phyloP scores from a whole-genome alignment of 2,329 filamentous ascomycete species.

The Cercospora janseana region DNA sequence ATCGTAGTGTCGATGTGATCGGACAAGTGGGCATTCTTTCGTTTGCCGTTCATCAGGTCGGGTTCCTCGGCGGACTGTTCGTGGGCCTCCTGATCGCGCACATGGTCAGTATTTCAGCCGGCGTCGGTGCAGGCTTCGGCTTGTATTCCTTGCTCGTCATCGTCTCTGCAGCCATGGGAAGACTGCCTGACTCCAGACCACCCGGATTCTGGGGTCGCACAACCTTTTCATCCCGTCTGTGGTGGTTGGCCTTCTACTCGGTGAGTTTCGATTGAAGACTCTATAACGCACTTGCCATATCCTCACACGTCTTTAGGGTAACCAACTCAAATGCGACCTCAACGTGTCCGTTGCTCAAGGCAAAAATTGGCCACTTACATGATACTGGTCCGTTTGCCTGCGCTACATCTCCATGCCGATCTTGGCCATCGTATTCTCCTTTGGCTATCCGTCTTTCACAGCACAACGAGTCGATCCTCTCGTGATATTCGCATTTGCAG shows the following conservation, averaged over 20 bases:
- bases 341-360: conserved; percentile 55
- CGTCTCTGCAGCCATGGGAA: conserved; percentile 31
- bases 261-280: too few species aligned
- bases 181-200: conserved; percentile 12
- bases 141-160: conserved; percentile 47
- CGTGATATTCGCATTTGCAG: conserved; percentile 48
- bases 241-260: conserved; percentile 58
- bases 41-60: conserved; percentile 49
- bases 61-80: conserved; percentile 55
- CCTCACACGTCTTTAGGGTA: conserved; percentile 4
- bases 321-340: conserved; percentile 48
- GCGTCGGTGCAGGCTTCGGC: conserved; percentile 50
- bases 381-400: conserved; percentile 52
- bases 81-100: conserved; percentile 54
- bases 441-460: conserved; percentile 52
- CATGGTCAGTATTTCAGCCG: conserved; percentile 29
- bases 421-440: conserved; percentile 54
- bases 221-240: conserved; percentile 41
- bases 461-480: conserved; percentile 39
- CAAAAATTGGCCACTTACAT: conserved; percentile 57
- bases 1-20: conserved; percentile 52
- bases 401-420: conserved; percentile 54
- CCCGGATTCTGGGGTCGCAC: conserved; percentile 9
- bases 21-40: conserved; percentile 47
- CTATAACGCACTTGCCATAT: too few species aligned